These are phyloP conservation scores for Fragosphaeria purpurea DNA, from an alignment of 2,329 filamentous ascomycete genomes.

Conservation along the genomic window DNA sequence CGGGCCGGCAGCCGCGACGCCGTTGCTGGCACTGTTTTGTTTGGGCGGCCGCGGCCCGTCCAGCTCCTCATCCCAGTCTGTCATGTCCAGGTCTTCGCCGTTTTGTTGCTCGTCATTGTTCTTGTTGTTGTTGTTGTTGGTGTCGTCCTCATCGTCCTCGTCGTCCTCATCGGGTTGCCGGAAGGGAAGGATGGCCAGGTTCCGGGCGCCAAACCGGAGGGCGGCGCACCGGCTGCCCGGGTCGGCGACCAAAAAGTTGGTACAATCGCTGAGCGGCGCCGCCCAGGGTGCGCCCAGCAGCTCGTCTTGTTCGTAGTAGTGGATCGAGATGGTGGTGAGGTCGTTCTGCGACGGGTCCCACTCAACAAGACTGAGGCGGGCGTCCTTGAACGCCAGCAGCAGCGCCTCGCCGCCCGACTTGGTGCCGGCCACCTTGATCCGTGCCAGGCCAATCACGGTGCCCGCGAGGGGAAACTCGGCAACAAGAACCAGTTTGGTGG, in stretches of 20 bases:
- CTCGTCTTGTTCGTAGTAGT: conserved; percentile 96
- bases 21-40: conserved; percentile 22
- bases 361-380: conserved; percentile 84
- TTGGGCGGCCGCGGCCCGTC: conserved; percentile 56
- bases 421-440: conserved; percentile 61
- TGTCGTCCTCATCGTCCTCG: conserved; percentile 72
- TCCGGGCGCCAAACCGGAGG: conserved; percentile 81
- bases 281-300: conserved; percentile 75
- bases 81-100: conserved; percentile 61
- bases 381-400: conserved; percentile 76
- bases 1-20: conserved; percentile 18
- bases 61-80: conserved; percentile 72
- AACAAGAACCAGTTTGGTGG: conserved; percentile 72
- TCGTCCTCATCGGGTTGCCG: conserved; percentile 60
- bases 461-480: conserved; percentile 77
- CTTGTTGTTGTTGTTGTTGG: background rate
- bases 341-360: conserved; percentile 78
- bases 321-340: conserved; percentile 84
- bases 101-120: too few species aligned
- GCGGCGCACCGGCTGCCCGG: conserved; percentile 88
- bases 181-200: conserved; percentile 89
- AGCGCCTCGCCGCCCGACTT: conserved; percentile 76
- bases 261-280: conserved; percentile 61
- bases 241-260: conserved; percentile 77
- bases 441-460: conserved; percentile 71